Evolutionary conservation across 169 alveolate species (phyloP).

Genomic region (Babesia sp.): DNA sequence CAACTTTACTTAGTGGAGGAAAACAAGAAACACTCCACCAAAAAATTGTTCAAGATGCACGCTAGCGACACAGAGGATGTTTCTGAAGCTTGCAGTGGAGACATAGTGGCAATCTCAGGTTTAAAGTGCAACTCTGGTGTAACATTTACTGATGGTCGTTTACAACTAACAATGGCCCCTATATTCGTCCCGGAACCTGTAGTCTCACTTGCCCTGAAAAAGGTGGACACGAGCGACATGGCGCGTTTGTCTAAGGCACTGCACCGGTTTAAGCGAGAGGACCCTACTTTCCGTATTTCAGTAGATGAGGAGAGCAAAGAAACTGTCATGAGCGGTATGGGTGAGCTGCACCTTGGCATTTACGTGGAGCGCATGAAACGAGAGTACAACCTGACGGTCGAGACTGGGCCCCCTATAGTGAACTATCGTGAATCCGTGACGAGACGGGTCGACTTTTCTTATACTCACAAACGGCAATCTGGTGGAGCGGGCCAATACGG

Average conservation of each 20-base stretch:
- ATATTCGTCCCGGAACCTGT: slow-evolving; percentile 94
- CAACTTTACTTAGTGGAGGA: slow-evolving; percentile 53
- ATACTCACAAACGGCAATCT: slow-evolving; percentile 92
- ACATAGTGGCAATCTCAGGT: slow-evolving; percentile 94
- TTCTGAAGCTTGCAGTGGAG: slow-evolving; percentile 91
- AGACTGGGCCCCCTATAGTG: slow-evolving; percentile 92
- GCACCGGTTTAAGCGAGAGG: slow-evolving; percentile 89
- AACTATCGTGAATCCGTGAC: slow-evolving; percentile 90
- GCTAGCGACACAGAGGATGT: slow-evolving; percentile 91
- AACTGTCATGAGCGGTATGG: slow-evolving; percentile 92
- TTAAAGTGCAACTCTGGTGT: slow-evolving; percentile 91
- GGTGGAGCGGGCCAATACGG: slow-evolving; percentile 99
- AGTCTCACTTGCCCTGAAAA: slow-evolving; percentile 86
- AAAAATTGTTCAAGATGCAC: slow-evolving; percentile 90
- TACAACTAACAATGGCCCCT: slow-evolving; percentile 76
- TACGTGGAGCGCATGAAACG: slow-evolving; percentile 93
- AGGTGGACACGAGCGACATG: slow-evolving; percentile 70
- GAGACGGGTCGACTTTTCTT: slow-evolving; percentile 82
- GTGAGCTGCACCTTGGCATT: slow-evolving; percentile 92
- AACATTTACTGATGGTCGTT: slow-evolving; percentile 86
- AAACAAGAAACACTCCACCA: slow-evolving; percentile 72
- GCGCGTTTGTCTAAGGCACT: slow-evolving; percentile 87
- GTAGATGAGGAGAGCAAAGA: slow-evolving; percentile 90
- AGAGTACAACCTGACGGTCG: slow-evolving; percentile 85
- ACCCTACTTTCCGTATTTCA: slow-evolving; percentile 90